Evolutionary conservation across 768 basidiomycete genomes (phyloP), one percentile per base, ranked within the genome.

Genomic region (Tulasnella sp.): DNA sequence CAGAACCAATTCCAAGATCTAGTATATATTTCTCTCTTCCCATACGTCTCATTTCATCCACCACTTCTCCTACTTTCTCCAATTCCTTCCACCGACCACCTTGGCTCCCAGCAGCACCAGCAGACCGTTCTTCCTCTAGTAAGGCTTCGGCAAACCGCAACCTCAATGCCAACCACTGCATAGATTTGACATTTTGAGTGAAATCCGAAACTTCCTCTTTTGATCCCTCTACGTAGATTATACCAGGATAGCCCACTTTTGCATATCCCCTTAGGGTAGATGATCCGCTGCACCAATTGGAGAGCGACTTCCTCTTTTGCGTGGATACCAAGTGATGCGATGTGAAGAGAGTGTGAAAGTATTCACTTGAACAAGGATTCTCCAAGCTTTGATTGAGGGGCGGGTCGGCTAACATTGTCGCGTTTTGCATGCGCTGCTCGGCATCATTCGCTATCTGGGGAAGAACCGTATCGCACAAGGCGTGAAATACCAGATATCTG

Each of bases 91-190:
- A 84, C 24, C 54, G 58, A 34, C 61, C 56, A 52, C 59, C 62
- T n/a, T n/a, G n/a, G n/a, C n/a, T n/a, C n/a, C n/a, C n/a, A 10
- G 48, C 50, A 29, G 37, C 48, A 20, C 57, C 20, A 43, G 25
- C 41, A 6, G n/a, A n/a, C n/a, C n/a, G n/a, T n/a, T 56, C 53
- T 15, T 27, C 39, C 6, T 34, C 24, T 7, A 56, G 57, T 4
- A 73, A 34, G 10, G 71, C 65, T 58, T 81, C 79, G 16, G 77
- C 60, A 58, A 83, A 80, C 20, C 83, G 64, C 4, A 81, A 64
- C 48, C 73, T 69, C 55, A 85, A 63, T 8, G 83, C 83, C 0
- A 85, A 67, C 84, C 83, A 86, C 58, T 84, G 80, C 82, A 84
- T 83, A 16, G 68, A 71, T 60, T 79, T 83, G 48, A 85, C 72